Conservation (phyloP, 176 grass and related monocot genomes). For the Triticum monococcum region DNA sequence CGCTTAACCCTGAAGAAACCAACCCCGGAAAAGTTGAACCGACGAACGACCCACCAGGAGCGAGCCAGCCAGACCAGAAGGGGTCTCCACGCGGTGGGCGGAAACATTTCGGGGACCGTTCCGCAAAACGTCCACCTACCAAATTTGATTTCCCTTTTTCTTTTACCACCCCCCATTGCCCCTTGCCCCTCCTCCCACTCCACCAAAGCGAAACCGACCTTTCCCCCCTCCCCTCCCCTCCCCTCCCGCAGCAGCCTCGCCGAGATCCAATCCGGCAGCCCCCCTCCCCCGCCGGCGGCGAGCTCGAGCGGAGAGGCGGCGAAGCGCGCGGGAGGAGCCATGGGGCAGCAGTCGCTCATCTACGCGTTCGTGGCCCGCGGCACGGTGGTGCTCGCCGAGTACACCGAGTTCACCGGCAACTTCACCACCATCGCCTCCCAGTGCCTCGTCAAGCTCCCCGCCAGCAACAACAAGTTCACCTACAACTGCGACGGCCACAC, state of each 20-base stretch:
- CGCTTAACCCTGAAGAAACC: conserved; percentile 23
- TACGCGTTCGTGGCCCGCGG: conserved; percentile 92
- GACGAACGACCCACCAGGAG: background rate
- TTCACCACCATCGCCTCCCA: conserved; percentile 94
- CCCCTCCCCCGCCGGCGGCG: background rate
- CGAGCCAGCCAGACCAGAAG: background rate
- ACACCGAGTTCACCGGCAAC: conserved; percentile 93
- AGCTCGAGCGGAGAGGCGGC: background rate
- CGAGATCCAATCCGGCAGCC: conserved; percentile 38
- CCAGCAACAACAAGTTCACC: conserved; percentile 96
- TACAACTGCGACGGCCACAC: conserved; percentile 94
- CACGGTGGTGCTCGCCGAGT: conserved; percentile 86
- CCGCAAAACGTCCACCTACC: conserved; percentile 8
- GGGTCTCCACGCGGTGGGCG: background rate
- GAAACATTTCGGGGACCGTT: background rate
- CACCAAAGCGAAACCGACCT: conserved; percentile 41
- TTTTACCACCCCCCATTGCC: background rate
- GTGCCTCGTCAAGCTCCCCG: conserved; percentile 88
- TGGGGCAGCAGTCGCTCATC: conserved; percentile 97
- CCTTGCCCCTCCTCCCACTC: conserved; percentile 7
- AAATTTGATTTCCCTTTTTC: conserved; percentile 35
- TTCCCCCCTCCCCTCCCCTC: background rate
- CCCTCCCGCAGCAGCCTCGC: conserved; percentile 14
- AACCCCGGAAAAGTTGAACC: background rate
- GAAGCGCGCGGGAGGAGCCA: conserved; percentile 9